Percentiles rank a stretch among this genome's conserved stretches.
phyloP scores from a whole-genome alignment of 2,329 filamentous ascomycete species.

The Simplicillium aogashimaense region DNA sequence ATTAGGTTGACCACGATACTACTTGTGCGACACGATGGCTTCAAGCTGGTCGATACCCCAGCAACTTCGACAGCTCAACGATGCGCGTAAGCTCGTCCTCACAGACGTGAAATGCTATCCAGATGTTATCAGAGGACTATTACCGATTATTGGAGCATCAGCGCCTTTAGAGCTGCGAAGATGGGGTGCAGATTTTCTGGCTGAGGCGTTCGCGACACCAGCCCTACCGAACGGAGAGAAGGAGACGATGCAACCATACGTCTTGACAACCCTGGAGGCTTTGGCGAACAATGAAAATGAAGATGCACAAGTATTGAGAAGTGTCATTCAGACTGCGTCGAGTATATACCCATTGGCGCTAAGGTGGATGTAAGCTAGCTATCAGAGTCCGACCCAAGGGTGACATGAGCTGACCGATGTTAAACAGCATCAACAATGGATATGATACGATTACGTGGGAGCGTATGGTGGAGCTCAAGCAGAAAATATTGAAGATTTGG shows the following conservation, averaged over 20 bases:
- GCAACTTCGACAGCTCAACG: slow-evolving; percentile 79
- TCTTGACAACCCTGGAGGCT: slow-evolving; percentile 66
- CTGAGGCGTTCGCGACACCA: slow-evolving; percentile 93
- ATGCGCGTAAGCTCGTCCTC: slow-evolving; percentile 82
- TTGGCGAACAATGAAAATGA: slow-evolving; percentile 63
- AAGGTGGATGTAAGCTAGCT: slow-evolving; percentile 76
- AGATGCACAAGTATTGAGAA: slow-evolving; percentile 73
- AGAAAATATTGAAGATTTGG: slow-evolving; percentile 81
- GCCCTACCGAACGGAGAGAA: slow-evolving; percentile 68
- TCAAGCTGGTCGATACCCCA: slow-evolving; percentile 52
- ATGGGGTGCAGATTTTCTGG: slow-evolving; percentile 95
- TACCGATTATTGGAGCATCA: slow-evolving; percentile 77
- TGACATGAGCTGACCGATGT: slow-evolving; percentile 1
- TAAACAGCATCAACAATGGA: slow-evolving; percentile 70
- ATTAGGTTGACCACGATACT: background rate
- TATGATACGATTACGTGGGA: slow-evolving; percentile 79
- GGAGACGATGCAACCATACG: slow-evolving; percentile 65
- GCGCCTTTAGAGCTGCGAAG: slow-evolving; percentile 72
- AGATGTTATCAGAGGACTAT: slow-evolving; percentile 81
- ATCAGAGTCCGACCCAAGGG: slow-evolving; percentile 5
- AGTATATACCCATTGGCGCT: slow-evolving; percentile 90
- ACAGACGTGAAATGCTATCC: slow-evolving; percentile 81
- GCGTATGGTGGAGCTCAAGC: slow-evolving; percentile 79
- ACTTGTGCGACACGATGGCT: slow-evolving; percentile 36
- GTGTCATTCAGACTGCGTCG: slow-evolving; percentile 76